Evolutionary conservation across 2,329 filamentous ascomycete genomes (phyloP).

Genomic region (Paracoccidioides lutzii): DNA sequence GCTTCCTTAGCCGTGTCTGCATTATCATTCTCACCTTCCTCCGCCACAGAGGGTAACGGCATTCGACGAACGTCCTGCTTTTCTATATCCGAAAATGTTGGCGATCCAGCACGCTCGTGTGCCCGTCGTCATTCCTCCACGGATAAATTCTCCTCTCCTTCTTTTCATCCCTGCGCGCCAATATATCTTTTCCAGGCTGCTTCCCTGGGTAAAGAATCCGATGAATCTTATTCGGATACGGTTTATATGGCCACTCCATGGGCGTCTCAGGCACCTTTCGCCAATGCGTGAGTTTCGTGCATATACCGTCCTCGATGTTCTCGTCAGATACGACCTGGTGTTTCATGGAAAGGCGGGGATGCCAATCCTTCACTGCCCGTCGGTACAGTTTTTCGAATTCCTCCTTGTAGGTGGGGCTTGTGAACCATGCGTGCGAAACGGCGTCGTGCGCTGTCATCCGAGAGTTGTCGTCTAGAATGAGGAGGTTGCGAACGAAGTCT

Average conservation of each 20-base stretch:
- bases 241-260: background rate
- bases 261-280: background rate
- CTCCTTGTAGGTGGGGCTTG: slow-evolving; percentile 34
- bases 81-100: background rate
- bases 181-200: background rate
- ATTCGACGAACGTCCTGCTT: background rate
- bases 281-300: background rate
- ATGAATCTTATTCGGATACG: background rate
- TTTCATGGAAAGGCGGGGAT: slow-evolving; percentile 22
- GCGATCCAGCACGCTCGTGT: background rate
- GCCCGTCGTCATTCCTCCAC: background rate
- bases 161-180: background rate
- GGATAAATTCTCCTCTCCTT: background rate
- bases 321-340: background rate
- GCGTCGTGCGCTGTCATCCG: slow-evolving; percentile 44
- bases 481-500: slow-evolving; percentile 41
- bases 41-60: background rate
- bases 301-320: background rate
- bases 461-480: slow-evolving; percentile 37
- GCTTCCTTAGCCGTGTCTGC: background rate
- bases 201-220: background rate
- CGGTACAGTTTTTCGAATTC: slow-evolving; percentile 40
- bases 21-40: background rate
- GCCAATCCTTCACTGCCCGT: slow-evolving; percentile 38
- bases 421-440: slow-evolving; percentile 44